phyloP scores from a whole-genome alignment of 495 filamentous ascomycete species.

The Amphirosellinia nigrospora region DNA sequence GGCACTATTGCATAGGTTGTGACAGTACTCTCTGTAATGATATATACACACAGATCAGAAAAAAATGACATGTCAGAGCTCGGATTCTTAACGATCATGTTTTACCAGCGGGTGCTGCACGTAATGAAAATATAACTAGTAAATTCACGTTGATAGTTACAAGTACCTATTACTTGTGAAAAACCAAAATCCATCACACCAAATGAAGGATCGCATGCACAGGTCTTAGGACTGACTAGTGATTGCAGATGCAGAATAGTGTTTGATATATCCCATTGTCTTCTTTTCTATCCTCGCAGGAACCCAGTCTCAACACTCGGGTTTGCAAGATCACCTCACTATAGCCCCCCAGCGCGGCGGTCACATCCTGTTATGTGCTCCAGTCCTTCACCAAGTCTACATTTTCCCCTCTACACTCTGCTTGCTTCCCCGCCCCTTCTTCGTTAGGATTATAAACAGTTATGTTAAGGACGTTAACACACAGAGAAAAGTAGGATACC shows the following conservation, averaged over 20 bases:
- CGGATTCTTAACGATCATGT: not conserved
- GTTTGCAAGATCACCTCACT: slow-evolving; percentile 35
- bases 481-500: slow-evolving; percentile 41
- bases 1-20: not conserved
- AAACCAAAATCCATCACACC: not conserved
- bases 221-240: not conserved
- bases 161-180: not conserved
- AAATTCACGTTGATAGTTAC: not conserved
- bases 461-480: slow-evolving; percentile 33
- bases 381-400: slow-evolving; percentile 22
- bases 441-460: slow-evolving; percentile 39
- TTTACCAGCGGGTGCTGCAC: not conserved
- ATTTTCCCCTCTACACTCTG: slow-evolving; percentile 14
- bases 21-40: slow-evolving; percentile 17
- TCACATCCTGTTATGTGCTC: slow-evolving; percentile 18
- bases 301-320: slow-evolving; percentile 29
- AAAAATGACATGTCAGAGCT: not conserved
- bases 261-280: slow-evolving; percentile 35
- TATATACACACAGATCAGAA: slow-evolving; percentile 10
- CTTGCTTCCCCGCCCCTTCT: not conserved
- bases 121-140: not conserved
- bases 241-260: slow-evolving; percentile 3
- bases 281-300: slow-evolving; percentile 37
- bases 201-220: not conserved
- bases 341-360: slow-evolving; percentile 29